Percentiles rank a stretch among this genome's conserved stretches.
Conservation (phyloP, 371 early-diverging fungal species). For the Mucor sp. region DNA sequence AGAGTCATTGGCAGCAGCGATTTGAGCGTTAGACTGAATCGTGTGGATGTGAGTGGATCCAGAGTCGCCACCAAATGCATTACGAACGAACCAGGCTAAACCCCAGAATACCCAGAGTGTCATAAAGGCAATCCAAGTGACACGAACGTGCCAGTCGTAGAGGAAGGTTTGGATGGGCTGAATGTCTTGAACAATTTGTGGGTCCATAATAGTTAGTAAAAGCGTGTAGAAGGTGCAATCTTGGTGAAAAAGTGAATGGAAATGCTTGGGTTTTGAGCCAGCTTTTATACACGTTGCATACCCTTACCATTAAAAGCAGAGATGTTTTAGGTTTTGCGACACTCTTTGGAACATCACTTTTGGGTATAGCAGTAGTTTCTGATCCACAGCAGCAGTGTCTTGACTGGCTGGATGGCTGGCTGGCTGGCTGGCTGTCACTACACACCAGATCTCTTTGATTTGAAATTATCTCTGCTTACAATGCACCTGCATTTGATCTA, state of each 20-base stretch:
- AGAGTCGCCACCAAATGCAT: slow-evolving; percentile 38
- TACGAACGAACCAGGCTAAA: slow-evolving; percentile 35
- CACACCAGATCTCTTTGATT: no score
- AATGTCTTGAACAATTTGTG: neutral
- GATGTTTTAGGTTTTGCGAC: neutral
- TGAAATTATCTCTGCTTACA: no score
- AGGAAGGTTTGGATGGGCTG: slow-evolving; percentile 18
- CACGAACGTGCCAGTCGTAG: slow-evolving; percentile 38
- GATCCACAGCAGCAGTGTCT: neutral
- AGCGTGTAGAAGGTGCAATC: neutral
- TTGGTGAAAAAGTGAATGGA: neutral
- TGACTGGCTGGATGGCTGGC: no score
- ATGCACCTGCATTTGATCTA: neutral
- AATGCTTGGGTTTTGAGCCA: neutral
- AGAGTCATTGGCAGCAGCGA: neutral
- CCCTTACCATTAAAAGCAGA: neutral
- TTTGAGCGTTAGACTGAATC: neutral
- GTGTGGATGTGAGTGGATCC: neutral
- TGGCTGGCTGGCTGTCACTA: no score
- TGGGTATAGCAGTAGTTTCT: neutral
- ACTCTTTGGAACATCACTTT: neutral
- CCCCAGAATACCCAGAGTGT: slow-evolving; percentile 43
- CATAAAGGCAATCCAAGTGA: slow-evolving; percentile 42
- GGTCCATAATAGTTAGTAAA: slow-evolving; percentile 1
- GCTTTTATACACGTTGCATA: neutral